phyloP scores from a whole-genome alignment of 352 stramenopile genomes.

The Pythium insidiosum region DNA sequence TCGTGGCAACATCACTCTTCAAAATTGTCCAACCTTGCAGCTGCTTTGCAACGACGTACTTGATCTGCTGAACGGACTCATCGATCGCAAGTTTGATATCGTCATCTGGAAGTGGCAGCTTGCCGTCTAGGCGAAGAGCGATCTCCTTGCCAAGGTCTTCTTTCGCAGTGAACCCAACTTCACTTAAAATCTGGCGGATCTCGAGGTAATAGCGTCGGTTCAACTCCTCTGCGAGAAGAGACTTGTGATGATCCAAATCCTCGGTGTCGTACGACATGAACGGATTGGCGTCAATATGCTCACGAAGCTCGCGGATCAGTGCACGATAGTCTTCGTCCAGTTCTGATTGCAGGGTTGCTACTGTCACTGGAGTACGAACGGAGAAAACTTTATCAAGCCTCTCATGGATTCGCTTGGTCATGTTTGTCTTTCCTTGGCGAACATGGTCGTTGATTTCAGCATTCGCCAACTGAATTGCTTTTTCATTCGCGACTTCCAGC shows the following conservation, averaged over 20 bases:
- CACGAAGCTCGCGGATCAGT: conserved; percentile 19
- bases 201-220: conserved; percentile 73
- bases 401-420: conserved; percentile 57
- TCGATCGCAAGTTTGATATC: conserved; percentile 57
- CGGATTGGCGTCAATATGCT: conserved; percentile 20
- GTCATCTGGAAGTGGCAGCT: conserved; percentile 54
- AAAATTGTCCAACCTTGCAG: conserved; percentile 71
- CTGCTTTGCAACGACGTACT: conserved; percentile 33
- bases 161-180: conserved; percentile 48
- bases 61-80: conserved; percentile 42
- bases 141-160: conserved; percentile 63
- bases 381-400: conserved; percentile 52
- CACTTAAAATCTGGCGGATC: conserved; percentile 66
- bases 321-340: conserved; percentile 39
- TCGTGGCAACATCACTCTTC: conserved; percentile 47
- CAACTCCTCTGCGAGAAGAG: conserved; percentile 50
- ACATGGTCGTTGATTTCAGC: conserved; percentile 41
- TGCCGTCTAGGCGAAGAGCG: conserved; percentile 48
- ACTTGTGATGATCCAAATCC: conserved; percentile 60
- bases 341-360: conserved; percentile 48
- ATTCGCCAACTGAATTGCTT: conserved; percentile 53
- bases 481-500: conserved; percentile 64
- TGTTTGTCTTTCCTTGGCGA: conserved; percentile 37
- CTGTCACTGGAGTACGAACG: conserved; percentile 33
- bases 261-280: conserved; percentile 33